phyloP scores from a whole-genome alignment of 768 basidiomycete species.

The Tremella yokohamensis region DNA sequence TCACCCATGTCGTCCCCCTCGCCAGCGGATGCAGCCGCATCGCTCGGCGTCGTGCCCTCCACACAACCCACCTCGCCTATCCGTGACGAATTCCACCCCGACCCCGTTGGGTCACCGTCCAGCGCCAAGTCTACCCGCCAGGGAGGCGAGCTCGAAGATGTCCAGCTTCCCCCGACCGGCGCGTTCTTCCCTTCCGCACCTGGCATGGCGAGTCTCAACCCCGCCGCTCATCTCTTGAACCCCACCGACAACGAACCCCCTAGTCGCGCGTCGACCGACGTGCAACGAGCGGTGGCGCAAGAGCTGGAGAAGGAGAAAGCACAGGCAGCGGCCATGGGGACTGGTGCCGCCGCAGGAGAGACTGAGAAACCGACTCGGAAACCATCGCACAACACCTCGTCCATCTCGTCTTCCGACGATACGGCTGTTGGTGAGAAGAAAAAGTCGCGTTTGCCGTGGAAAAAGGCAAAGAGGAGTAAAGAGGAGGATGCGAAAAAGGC shows the following conservation, averaged over 20 bases:
- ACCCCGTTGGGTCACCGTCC: neutral
- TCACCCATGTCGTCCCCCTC: neutral
- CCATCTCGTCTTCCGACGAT: conserved; percentile 3
- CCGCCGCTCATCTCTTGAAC: conserved; percentile 6
- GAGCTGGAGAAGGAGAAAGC: neutral
- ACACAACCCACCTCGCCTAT: neutral
- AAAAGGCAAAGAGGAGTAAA: conserved; percentile 24
- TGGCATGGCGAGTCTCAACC: conserved; percentile 15
- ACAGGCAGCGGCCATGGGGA: neutral
- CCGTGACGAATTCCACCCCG: conserved; percentile 13
- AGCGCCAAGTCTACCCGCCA: conserved; percentile 2
- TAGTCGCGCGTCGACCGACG: neutral
- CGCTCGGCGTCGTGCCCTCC: neutral
- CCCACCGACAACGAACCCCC: neutral
- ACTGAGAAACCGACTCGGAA: neutral
- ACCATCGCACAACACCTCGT: conserved; percentile 8
- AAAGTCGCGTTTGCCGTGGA: conserved; percentile 13
- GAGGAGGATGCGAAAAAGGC: conserved; percentile 36
- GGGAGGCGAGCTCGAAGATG: neutral
- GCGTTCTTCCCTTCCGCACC: conserved; percentile 18
- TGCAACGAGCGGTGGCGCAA: neutral
- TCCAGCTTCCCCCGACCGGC: conserved; percentile 15
- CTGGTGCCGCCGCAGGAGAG: neutral
- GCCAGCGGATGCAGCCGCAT: neutral
- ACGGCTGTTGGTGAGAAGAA: conserved; percentile 8